Percentiles rank a stretch among this genome's conserved stretches.
These are phyloP conservation scores for Termitomyces sp. DNA, from an alignment of 768 basidiomycete genomes.

Conservation along the genomic window DNA sequence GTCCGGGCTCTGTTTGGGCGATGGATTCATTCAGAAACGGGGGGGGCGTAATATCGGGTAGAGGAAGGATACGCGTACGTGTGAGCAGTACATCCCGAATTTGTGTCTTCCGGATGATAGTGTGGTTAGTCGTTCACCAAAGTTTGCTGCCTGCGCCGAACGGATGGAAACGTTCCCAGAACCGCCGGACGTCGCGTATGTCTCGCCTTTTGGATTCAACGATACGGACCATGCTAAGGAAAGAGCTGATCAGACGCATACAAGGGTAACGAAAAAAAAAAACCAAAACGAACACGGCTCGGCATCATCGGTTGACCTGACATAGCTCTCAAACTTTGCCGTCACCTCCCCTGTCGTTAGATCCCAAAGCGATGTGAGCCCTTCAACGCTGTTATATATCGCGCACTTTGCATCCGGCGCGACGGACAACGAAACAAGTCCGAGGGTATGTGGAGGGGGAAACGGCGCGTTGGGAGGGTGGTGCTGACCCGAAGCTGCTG, in stretches of 20 bases:
- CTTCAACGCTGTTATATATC: conserved; percentile 82
- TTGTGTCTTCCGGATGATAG: conserved; percentile 68
- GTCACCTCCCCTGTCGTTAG: conserved; percentile 55
- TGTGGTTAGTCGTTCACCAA: conserved; percentile 58
- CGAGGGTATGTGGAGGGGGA: conserved; percentile 79
- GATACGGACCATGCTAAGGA: conserved; percentile 79
- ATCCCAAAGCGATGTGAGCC: conserved; percentile 75
- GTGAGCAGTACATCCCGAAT: conserved; percentile 71
- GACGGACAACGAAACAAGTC: conserved; percentile 79
- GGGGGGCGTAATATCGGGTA: neutral
- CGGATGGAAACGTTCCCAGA: conserved; percentile 71
- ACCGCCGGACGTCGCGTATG: conserved; percentile 70
- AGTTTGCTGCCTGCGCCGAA: conserved; percentile 63
- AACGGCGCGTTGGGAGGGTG: conserved; percentile 44
- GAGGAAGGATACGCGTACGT: conserved; percentile 42
- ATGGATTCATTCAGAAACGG: neutral
- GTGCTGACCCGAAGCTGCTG: conserved; percentile 61
- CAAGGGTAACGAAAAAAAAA: no score
- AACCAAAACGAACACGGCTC: conserved; percentile 60
- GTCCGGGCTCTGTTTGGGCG: conserved; percentile 81
- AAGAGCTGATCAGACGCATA: neutral
- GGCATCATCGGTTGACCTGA: conserved; percentile 47
- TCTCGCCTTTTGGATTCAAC: conserved; percentile 67
- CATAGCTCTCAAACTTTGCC: conserved; percentile 73
- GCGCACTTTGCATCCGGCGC: conserved; percentile 61